Percentiles rank a stretch among this genome's conserved stretches.
These are phyloP conservation scores for Ogataea pilisensis DNA, from an alignment of 805 yeast species.

Conservation along the genomic window DNA sequence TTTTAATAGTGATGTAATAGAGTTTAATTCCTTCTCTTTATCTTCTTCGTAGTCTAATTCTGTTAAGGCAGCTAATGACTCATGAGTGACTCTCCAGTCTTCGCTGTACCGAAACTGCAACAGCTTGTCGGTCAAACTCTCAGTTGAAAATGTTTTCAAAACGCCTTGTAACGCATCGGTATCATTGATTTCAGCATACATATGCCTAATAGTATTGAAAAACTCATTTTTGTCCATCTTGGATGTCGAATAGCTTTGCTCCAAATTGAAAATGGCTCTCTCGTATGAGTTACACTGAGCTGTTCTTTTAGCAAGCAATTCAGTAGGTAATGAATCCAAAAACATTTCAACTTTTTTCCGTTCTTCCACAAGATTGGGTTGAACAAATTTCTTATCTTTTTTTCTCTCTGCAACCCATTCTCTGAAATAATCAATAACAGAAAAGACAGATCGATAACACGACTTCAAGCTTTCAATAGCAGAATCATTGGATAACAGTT, in stretches of 20 bases:
- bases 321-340: constrained; percentile 56
- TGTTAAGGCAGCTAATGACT: constrained; percentile 70
- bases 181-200: constrained; percentile 86
- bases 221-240: constrained; percentile 34
- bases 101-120: constrained; percentile 79
- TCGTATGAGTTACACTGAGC: constrained; percentile 83
- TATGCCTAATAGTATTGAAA: constrained; percentile 58
- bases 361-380: constrained; percentile 19
- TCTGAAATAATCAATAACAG: constrained; percentile 75
- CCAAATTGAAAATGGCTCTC: constrained; percentile 80
- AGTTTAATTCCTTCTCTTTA: constrained; percentile 29
- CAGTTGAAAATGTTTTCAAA: constrained; percentile 64
- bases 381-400: constrained; percentile 22
- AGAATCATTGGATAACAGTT: constrained; percentile 45
- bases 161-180: constrained; percentile 88
- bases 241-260: constrained; percentile 56
- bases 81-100: constrained; percentile 83
- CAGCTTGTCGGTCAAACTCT: constrained; percentile 69
- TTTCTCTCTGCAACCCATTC: constrained; percentile 60
- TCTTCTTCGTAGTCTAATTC: constrained; percentile 27
- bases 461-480: constrained; percentile 53
- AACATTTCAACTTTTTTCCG: constrained; percentile 41
- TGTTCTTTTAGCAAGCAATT: constrained; percentile 70
- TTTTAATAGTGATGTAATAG: constrained; percentile 53
- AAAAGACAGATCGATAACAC: constrained; percentile 71